phyloP scores from a whole-genome alignment of 2,329 filamentous ascomycete genomes.

The Cladosporium sphaerospermum region DNA sequence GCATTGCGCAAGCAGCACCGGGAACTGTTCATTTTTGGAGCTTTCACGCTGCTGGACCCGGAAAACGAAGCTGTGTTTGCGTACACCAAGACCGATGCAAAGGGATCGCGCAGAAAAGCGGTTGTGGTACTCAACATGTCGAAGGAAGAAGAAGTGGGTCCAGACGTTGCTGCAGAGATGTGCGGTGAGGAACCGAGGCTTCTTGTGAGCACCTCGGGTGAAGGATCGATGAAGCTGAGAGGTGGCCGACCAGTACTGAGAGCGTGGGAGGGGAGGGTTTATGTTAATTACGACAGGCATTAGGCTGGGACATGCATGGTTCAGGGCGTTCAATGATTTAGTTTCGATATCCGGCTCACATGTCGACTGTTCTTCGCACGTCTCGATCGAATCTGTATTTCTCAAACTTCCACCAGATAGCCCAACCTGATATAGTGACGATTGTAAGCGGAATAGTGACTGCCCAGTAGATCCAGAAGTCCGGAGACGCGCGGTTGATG shows the following conservation, averaged over 20 bases:
- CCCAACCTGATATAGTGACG: conserved; percentile 14
- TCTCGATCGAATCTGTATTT: conserved; percentile 8
- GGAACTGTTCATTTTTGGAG: conserved; percentile 62
- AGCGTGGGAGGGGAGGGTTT: conserved; percentile 34
- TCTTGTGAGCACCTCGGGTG: conserved; percentile 42
- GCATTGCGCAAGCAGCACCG: conserved; percentile 53
- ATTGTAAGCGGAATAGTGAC: conserved; percentile 24
- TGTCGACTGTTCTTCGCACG: not conserved
- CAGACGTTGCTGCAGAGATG: conserved; percentile 13
- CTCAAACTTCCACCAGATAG: conserved; percentile 16
- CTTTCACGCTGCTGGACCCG: conserved; percentile 51
- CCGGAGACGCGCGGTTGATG: conserved; percentile 17
- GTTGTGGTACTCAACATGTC: conserved; percentile 37
- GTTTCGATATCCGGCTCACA: no score
- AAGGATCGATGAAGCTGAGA: conserved; percentile 13
- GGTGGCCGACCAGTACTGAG: conserved; percentile 19
- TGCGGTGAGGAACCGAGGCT: conserved; percentile 16
- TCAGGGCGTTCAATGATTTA: no score
- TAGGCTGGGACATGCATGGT: no score
- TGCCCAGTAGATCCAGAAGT: conserved; percentile 31
- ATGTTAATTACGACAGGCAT: conserved; percentile 21
- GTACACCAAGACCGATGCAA: conserved; percentile 29
- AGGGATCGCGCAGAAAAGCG: conserved; percentile 24
- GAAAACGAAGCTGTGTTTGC: conserved; percentile 51
- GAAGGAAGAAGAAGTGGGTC: conserved; percentile 15